Percentiles rank a stretch among this genome's conserved stretches.
These are phyloP conservation scores for Plantago ovata DNA, from an alignment of 257 asterid genomes.

Conservation along the genomic window DNA sequence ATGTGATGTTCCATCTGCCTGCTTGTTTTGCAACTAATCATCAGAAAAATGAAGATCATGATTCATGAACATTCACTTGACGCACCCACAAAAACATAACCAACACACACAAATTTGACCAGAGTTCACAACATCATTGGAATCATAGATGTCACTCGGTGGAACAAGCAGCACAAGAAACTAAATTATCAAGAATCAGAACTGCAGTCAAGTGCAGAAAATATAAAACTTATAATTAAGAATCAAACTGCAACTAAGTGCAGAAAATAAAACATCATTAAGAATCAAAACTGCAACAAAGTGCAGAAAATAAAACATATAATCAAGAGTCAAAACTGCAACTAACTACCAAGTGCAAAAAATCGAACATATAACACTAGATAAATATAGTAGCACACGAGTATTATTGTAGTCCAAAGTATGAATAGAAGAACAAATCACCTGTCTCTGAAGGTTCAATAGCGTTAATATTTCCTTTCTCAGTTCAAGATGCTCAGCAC, in stretches of 20 bases:
- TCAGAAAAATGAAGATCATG: conserved; percentile 19
- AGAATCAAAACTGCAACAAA: too few species aligned
- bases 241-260: too few species aligned
- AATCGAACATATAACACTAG: too few species aligned
- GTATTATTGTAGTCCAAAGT: background rate
- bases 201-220: too few species aligned
- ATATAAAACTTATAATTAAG: too few species aligned
- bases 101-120: background rate
- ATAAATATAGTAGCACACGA: background rate
- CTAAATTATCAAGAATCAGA: too few species aligned
- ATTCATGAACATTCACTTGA: background rate
- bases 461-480: conserved; percentile 89
- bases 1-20: conserved; percentile 79
- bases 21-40: conserved; percentile 79
- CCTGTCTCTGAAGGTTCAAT: conserved; percentile 92
- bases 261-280: too few species aligned
- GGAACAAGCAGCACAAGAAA: too few species aligned
- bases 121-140: background rate
- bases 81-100: background rate
- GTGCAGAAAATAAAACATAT: too few species aligned
- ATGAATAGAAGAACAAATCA: conserved; percentile 23
- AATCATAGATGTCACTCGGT: background rate
- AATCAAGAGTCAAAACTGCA: too few species aligned
- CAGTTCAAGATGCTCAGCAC: conserved; percentile 93
- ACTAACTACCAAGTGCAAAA: too few species aligned